Base-by-base conservation (phyloP, 108 stramenopile species). In the Cylindrotheca closterium region DNA sequence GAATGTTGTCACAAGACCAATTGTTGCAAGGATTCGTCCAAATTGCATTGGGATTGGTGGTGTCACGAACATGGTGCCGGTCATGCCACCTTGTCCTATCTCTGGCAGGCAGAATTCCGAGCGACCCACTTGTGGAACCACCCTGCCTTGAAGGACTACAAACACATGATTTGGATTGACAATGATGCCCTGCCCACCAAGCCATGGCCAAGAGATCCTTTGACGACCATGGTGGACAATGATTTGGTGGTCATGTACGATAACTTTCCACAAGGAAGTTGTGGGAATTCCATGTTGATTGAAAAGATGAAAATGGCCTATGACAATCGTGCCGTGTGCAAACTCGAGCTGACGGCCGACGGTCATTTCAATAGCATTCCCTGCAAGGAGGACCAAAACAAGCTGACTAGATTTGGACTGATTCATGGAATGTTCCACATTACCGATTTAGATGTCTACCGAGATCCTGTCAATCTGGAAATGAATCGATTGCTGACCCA, bases 101-200 rank as follows among this genome's bases (percentile, higher is more conserved):
- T 31, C 2, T 60, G 60, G 60, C 72, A 47, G 69, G 55, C 74
- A 4, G 81, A 82, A 65, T 82, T 82, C 31, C 68, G 81, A n/a
- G 46, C 70, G 0, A 51, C 57, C 42, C 77, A 82, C 52, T 55
- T 82, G 21, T 82, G 81, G 81, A 30, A 18, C 21, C 72, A 75
- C 18, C 29, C 47, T 4, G 74, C 66, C 28, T 45, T 82, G 51
- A n/a, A 45, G n/a, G 45, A 27, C n/a, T 78, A 78, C 49, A 71
- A 67, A 55, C 67, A 65, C 32, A 82, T 82, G 81, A 52, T 82
- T 55, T 82, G 81, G 81, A 28, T 77, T 26, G 81, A 82, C 53
- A 63, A 73, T 1, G 81, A 82, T 75, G 78, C 61, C n/a, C 67
- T 78, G 33, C 17, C 70, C 15, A 75, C 78, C 4, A 58, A 52